Base-by-base conservation (phyloP, 2,329 filamentous ascomycete species). In the Dichotomopilus funicola region DNA sequence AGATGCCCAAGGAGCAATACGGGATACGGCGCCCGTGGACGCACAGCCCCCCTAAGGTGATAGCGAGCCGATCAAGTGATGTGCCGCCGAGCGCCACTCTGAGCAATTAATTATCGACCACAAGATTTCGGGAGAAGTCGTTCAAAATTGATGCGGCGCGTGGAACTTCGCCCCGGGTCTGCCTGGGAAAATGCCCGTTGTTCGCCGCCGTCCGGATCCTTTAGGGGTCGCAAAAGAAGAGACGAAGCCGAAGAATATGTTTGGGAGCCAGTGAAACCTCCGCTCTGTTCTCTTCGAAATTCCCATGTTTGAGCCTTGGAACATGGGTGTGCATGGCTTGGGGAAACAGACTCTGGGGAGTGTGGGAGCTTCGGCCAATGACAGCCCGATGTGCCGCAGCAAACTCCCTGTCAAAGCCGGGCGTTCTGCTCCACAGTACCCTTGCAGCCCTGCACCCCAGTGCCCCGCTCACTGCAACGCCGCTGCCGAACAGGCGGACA, bases 11-110 rank as follows among this genome's bases (percentile, higher is more conserved):
- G 31, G 31, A 27, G 41, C 41, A 43, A n/a, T 27, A 43, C 36
- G 36, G 36, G 8, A 38, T 11, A 31, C 19, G 19, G 19, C 8
- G 13, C 6, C 11, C 11, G 27, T 6, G n/a, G 35, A 41, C 5
- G 12, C 48, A 50, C 48, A 50, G 48, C 48, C 48, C 31, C 48
- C 7, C 9, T 41, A n/a, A 38, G 48, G 48, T 50, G 48, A 5
- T 31, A 50, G 37, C 37, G 48, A 31, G 27, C 19, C 27, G 48
- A 35, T 37, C 13, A 7, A 37, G 13, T 31, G 46, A 19, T 13
- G 13, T 19, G 11, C 9, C 43, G 19, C 27, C 19, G 31, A 11
- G 27, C 43, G 19, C 27, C 19, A 34, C 34, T 45, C 10, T 31
- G 31, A 31, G 10, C 36, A 12, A 38, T 8, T 45, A 13, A 4